phyloP scores from a whole-genome alignment of 2,329 filamentous ascomycete species.

The Claviceps fusiformis region DNA sequence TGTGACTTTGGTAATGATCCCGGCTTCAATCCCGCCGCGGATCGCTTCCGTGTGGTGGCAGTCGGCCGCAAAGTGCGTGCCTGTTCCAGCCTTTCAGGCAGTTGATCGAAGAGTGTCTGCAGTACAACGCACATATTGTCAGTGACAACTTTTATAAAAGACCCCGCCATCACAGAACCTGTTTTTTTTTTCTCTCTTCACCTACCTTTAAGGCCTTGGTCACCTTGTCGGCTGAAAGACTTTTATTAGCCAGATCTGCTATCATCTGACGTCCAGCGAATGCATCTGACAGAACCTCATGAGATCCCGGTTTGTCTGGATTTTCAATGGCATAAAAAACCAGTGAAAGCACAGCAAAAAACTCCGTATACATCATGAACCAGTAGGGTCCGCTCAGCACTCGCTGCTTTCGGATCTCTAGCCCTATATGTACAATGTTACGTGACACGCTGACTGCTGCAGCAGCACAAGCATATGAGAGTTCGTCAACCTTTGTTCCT shows the following conservation, averaged over 20 bases:
- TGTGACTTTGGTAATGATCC: constrained; percentile 19
- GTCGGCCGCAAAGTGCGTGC: constrained; percentile 20
- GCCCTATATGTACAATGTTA: constrained; percentile 69
- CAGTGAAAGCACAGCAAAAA: constrained; percentile 67
- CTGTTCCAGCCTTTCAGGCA: constrained; percentile 59
- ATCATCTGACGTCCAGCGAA: constrained; percentile 74
- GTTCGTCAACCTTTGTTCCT: constrained; percentile 51
- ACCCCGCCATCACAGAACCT: not conserved
- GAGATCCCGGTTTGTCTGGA: constrained; percentile 56
- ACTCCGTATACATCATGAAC: constrained; percentile 77
- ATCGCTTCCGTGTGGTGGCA: constrained; percentile 39
- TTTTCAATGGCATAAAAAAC: constrained; percentile 74
- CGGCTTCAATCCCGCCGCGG: constrained; percentile 30
- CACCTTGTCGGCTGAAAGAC: constrained; percentile 79
- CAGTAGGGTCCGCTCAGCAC: constrained; percentile 72
- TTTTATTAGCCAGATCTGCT: constrained; percentile 64
- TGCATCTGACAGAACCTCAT: constrained; percentile 76
- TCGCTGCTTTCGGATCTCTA: constrained; percentile 62
- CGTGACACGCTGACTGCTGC: constrained; percentile 48
- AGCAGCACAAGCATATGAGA: constrained; percentile 61
- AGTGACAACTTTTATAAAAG: not conserved
- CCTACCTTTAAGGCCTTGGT: constrained; percentile 62
- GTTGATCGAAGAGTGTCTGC: constrained; percentile 68
- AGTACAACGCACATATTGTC: not conserved
- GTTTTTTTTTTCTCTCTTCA: constrained; percentile 6